These are phyloP conservation scores for Voacanga thouarsii DNA, from an alignment of 257 asterid genomes.

Conservation along the genomic window DNA sequence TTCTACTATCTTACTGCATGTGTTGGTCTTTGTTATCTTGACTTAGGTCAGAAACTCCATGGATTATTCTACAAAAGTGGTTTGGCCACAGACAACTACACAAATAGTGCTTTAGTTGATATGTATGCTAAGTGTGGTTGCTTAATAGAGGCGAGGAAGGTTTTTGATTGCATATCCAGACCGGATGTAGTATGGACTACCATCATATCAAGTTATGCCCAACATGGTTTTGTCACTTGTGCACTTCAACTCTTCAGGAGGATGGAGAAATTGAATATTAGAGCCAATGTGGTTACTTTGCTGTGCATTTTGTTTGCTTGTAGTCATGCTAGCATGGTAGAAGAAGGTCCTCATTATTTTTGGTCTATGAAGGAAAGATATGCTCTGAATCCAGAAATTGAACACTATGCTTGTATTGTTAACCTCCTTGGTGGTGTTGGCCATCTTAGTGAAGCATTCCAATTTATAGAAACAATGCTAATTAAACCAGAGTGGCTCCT, in stretches of 20 bases:
- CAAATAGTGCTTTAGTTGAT: conserved; percentile 47
- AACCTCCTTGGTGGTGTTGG: conserved; percentile 55
- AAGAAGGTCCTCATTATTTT: conserved; percentile 46
- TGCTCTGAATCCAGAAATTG: conserved; percentile 41
- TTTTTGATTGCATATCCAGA: conserved; percentile 32
- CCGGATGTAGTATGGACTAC: conserved; percentile 54
- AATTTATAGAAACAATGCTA: conserved; percentile 40
- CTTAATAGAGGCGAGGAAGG: conserved; percentile 39
- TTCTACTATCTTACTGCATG: conserved; percentile 44
- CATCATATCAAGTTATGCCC: conserved; percentile 47
- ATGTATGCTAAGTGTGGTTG: conserved; percentile 59
- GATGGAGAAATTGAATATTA: conserved; percentile 38
- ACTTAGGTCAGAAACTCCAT: conserved; percentile 40
- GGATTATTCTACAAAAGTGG: conserved; percentile 39
- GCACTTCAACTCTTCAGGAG: conserved; percentile 40
- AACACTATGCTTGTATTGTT: conserved; percentile 52
- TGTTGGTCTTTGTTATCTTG: conserved; percentile 45
- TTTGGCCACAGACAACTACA: conserved; percentile 30
- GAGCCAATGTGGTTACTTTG: conserved; percentile 42
- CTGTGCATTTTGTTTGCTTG: conserved; percentile 54
- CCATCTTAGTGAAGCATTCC: conserved; percentile 37
- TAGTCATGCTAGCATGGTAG: conserved; percentile 53
- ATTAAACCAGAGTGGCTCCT: conserved; percentile 39
- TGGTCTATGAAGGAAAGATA: conserved; percentile 37
- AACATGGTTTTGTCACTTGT: conserved; percentile 41